Evolutionary conservation across 176 grass and related monocot genomes (phyloP).

Genomic region (Canna indica): DNA sequence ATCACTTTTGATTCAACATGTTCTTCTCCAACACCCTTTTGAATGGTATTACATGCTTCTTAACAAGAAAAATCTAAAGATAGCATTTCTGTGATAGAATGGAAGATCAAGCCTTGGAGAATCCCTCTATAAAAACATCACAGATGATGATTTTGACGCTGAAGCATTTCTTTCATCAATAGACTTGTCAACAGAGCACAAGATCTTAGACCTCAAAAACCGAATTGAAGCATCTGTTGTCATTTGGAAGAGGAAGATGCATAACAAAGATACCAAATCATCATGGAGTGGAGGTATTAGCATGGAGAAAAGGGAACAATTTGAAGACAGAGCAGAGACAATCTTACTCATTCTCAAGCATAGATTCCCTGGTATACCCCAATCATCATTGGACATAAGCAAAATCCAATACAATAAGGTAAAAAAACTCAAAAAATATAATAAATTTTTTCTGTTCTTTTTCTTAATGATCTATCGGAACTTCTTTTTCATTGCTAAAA

Average conservation of each 20-base stretch:
- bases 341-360: slow-evolving; percentile 89
- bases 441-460: not conserved
- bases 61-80: too few relatives aligned
- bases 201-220: slow-evolving; percentile 94
- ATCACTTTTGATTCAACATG: too few relatives aligned
- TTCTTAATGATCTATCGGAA: not conserved
- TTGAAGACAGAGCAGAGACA: slow-evolving; percentile 93
- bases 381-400: slow-evolving; percentile 76
- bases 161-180: slow-evolving; percentile 68
- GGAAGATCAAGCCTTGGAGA: slow-evolving; percentile 83
- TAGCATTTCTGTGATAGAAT: slow-evolving; percentile 34
- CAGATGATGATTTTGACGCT: slow-evolving; percentile 79
- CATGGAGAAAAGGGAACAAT: slow-evolving; percentile 93
- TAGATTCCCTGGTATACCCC: slow-evolving; percentile 80
- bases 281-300: slow-evolving; percentile 69
- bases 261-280: slow-evolving; percentile 86
- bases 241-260: slow-evolving; percentile 99
- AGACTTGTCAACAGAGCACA: slow-evolving; percentile 89
- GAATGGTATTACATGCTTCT: too few relatives aligned
- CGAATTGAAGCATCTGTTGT: slow-evolving; percentile 91
- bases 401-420: slow-evolving; percentile 97
- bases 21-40: too few relatives aligned
- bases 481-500: not conserved
- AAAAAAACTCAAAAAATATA: not conserved
- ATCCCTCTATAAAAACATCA: slow-evolving; percentile 73